Percentiles rank a stretch among this genome's conserved stretches.
These are phyloP conservation scores for Stentor coeruleus DNA, from an alignment of 73 alveolate species.

Conservation along the genomic window DNA sequence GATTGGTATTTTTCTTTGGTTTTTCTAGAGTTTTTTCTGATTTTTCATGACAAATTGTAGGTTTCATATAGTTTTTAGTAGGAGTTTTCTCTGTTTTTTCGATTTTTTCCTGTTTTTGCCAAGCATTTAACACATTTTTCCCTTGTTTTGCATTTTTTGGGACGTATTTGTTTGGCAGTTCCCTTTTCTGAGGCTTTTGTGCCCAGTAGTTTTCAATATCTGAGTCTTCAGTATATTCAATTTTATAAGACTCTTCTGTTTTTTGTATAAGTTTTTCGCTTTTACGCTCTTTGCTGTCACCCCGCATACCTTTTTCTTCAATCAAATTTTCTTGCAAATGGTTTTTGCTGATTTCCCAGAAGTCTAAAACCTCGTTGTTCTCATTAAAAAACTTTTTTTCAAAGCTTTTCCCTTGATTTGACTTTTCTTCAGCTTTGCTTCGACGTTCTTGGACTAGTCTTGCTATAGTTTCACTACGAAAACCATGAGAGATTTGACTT, in stretches of 20 bases:
- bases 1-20: not conserved
- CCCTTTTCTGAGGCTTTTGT: not conserved
- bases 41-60: too few species aligned
- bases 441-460: slow-evolving; percentile 22
- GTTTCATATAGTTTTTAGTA: not conserved
- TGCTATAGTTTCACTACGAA: slow-evolving; percentile 8
- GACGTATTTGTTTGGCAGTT: not conserved
- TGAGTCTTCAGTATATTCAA: not conserved
- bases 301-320: not conserved
- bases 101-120: not conserved
- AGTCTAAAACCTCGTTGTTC: too few species aligned
- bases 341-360: slow-evolving; percentile 1
- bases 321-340: not conserved
- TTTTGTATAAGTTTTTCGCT: not conserved
- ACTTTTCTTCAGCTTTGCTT: not conserved
- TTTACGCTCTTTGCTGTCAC: not conserved
- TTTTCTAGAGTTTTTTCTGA: not conserved
- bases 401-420: too few species aligned
- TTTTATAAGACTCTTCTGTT: not conserved
- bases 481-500: not conserved
- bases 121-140: too few species aligned
- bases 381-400: too few species aligned
- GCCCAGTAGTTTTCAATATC: not conserved
- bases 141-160: not conserved
- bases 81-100: not conserved